Evolutionary conservation across 257 asterid genomes (phyloP).

Genomic region (Capsicum pubescens): DNA sequence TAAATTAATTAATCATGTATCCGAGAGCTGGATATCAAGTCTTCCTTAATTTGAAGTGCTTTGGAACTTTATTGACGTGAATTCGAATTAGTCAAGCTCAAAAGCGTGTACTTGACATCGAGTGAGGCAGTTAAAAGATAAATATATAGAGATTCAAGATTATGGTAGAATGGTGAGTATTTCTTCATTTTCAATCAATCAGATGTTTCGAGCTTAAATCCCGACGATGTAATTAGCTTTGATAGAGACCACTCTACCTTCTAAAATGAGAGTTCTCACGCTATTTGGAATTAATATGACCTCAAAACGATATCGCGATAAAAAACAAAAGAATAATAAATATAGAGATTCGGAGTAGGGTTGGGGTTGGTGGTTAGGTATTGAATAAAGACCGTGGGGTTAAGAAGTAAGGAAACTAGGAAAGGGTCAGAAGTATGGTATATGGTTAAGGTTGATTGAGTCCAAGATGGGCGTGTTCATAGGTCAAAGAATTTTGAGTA

Average conservation of each 20-base stretch:
- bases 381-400: not conserved
- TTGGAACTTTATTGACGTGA: not conserved
- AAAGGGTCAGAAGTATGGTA: not conserved
- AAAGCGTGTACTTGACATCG: not conserved
- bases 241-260: not conserved
- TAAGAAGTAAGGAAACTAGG: not conserved
- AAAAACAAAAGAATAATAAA: not conserved
- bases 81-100: not conserved
- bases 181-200: not conserved
- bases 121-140: not conserved
- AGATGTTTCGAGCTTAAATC: not conserved
- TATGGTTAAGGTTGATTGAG: conserved; percentile 1
- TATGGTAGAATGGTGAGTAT: not conserved
- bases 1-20: not conserved
- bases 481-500: not conserved
- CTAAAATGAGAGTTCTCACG: not conserved
- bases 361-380: not conserved
- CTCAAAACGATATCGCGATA: fast-evolving
- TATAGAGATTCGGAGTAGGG: not conserved
- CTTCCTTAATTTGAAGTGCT: not conserved
- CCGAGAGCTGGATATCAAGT: not conserved
- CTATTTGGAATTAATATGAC: not conserved
- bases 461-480: not conserved
- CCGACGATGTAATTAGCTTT: not conserved
- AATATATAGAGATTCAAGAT: not conserved